These are phyloP conservation scores for Gymnopilus dilepis DNA, from an alignment of 768 basidiomycete genomes.

Conservation along the genomic window DNA sequence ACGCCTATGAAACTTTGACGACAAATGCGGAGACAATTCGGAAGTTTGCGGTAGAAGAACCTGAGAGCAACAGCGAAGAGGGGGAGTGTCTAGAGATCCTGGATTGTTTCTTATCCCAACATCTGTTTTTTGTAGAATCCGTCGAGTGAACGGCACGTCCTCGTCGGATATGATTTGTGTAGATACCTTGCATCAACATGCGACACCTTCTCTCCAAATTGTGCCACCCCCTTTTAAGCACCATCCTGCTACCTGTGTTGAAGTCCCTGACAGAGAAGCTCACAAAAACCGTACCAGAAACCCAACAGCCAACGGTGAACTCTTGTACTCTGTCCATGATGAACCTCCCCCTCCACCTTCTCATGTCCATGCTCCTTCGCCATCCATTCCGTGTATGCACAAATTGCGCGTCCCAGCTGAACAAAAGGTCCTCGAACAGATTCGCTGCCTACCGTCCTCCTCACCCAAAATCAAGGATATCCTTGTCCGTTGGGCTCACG, in stretches of 20 bases:
- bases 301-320: not conserved
- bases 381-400: not conserved
- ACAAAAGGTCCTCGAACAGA: not conserved
- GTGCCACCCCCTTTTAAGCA: not conserved
- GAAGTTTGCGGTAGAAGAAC: not conserved
- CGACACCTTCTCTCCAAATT: not conserved
- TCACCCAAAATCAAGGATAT: not conserved
- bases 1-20: not conserved
- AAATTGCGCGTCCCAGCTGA: not conserved
- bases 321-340: not conserved
- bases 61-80: not conserved
- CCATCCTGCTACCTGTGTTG: not conserved
- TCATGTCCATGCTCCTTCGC: not conserved
- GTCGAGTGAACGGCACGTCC: slow-evolving; percentile 14
- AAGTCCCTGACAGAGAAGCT: not conserved
- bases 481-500: not conserved
- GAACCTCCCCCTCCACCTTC: no score
- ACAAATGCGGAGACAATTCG: not conserved
- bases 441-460: not conserved
- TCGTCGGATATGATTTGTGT: not conserved
- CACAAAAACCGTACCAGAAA: not conserved
- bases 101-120: not conserved
- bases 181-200: not conserved
- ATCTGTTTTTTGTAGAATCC: slow-evolving; percentile 13
- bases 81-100: not conserved